Evolutionary conservation across 176 grass and related monocot genomes (phyloP).

Genomic region (Eragrostis curvula): DNA sequence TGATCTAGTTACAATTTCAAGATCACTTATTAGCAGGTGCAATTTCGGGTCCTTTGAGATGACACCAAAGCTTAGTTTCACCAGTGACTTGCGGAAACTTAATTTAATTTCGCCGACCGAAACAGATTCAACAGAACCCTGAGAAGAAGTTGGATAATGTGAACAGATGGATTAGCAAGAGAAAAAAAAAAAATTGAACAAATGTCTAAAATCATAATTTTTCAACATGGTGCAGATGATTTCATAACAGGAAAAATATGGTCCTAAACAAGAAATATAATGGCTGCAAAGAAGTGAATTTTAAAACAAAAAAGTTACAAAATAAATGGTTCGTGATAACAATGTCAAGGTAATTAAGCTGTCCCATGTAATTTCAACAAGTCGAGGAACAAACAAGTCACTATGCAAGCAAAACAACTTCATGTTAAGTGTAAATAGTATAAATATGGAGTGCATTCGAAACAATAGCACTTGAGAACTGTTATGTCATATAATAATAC

Average conservation of each 20-base stretch:
- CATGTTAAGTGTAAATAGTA: slow-evolving; percentile 2
- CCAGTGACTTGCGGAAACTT: slow-evolving; percentile 95
- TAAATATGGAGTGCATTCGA: slow-evolving; percentile 6
- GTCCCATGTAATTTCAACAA: neutral
- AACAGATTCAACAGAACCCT: slow-evolving; percentile 91
- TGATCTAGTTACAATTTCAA: slow-evolving; percentile 83
- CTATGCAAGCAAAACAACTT: slow-evolving; percentile 4
- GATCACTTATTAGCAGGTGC: slow-evolving; percentile 89
- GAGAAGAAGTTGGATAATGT: slow-evolving; percentile 29
- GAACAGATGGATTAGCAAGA: slow-evolving; percentile 38
- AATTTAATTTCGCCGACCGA: slow-evolving; percentile 97
- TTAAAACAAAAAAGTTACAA: neutral
- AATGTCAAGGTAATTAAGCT: slow-evolving; percentile 33
- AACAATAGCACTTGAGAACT: slow-evolving; percentile 4
- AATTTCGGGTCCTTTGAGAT: slow-evolving; percentile 99
- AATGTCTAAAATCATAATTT: slow-evolving; percentile 11
- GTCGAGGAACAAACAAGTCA: neutral
- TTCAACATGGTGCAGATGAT: slow-evolving; percentile 23
- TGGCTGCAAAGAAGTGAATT: neutral
- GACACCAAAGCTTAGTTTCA: slow-evolving; percentile 88
- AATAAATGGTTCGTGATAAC: neutral
- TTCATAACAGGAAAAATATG: slow-evolving; percentile 33
- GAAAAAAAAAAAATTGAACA: neutral
- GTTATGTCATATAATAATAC: neutral
- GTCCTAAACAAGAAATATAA: neutral